Conservation (phyloP, 768 basidiomycete species). For the Leccinum longicurvipes region DNA sequence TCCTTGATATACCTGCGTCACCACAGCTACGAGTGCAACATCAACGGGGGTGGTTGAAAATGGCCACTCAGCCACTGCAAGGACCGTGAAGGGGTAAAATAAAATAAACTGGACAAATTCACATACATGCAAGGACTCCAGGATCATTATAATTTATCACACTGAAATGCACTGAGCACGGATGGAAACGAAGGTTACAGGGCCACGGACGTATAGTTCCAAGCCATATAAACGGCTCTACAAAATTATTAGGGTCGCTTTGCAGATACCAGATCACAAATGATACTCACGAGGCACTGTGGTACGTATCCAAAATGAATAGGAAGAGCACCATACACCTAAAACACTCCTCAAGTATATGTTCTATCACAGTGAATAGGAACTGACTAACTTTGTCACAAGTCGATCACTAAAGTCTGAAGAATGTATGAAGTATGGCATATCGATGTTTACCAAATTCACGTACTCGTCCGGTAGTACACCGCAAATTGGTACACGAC, state of each 20-base stretch:
- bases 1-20: slow-evolving; percentile 47
- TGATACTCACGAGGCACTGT: neutral
- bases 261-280: neutral
- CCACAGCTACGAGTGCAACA: slow-evolving; percentile 43
- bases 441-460: neutral
- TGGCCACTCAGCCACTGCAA: slow-evolving; percentile 34
- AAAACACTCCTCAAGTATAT: neutral
- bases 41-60: slow-evolving; percentile 49
- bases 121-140: neutral
- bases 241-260: neutral
- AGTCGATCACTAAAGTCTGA: neutral
- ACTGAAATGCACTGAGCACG: neutral
- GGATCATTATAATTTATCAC: neutral
- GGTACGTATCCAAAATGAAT: neutral
- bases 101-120: neutral
- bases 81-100: neutral
- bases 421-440: neutral
- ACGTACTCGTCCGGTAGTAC: neutral
- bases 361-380: neutral
- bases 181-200: neutral
- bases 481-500: neutral
- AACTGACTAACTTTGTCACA: neutral
- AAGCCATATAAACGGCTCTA: neutral
- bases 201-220: neutral
- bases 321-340: too few relatives aligned